Evolutionary conservation across 805 yeast genomes (phyloP), one percentile per base, ranked within the genome.

Genomic region (Saturnispora sanitii): DNA sequence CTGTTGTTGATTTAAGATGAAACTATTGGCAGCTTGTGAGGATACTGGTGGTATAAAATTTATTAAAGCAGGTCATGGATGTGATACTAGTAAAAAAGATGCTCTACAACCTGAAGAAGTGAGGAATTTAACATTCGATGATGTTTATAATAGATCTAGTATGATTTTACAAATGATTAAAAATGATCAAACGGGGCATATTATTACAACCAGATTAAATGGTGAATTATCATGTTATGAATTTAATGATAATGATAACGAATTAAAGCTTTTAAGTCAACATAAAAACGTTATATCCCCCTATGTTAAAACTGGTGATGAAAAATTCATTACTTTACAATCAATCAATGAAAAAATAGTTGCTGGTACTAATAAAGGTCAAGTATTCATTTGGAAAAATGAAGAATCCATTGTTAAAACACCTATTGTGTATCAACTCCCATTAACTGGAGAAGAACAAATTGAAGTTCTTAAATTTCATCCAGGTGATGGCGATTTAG

Each of bases 41-140:
- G 88, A 82, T 50, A 70, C 74, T 2, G 87, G 88, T 1, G 66
- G 73, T 5, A 49, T 79, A 40, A 81, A 80, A 39, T 86, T 79
- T 53, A 63, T 84, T 7, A 53, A 68, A 4, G 85, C 86, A 50
- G 56, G 63, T 16, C 63, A 69, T 38, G 90, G 88, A 0, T 79
- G 90, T 0, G 94, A 88, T 52, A 86, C 95, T 3, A 82, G 95
- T 5, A 65, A 68, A 32, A 77, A 79, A 52, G 71, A 72, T 26
- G 80, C 81, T 0, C 59, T 64, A 11, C 83, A 79, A 53, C 94
- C 94, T 1, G 68, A 65, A 38, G 61, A 73, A 17, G 65, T 79
- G 11, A 50, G 50, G 7, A 62, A 62, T 19, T 38, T 46, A 19
- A 56, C 59, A 35, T 48, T 40, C 26, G 61, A 53, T 17, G 35